These are phyloP conservation scores for Ramaria rubella DNA, from an alignment of 768 basidiomycete species.

Conservation along the genomic window DNA sequence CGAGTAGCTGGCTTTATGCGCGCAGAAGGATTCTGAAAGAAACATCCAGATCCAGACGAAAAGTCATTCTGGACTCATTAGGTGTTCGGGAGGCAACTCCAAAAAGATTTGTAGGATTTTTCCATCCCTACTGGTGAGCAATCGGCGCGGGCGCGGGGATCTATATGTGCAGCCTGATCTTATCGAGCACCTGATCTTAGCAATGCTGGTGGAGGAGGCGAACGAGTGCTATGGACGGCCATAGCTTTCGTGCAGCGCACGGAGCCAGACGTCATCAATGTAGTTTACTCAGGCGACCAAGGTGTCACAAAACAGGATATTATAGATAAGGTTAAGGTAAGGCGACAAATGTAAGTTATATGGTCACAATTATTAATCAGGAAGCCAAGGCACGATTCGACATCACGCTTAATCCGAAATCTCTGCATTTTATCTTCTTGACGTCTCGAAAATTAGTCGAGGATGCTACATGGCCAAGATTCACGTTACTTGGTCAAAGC, in stretches of 20 bases:
- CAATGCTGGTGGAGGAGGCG: slow-evolving; percentile 96
- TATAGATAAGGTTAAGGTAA: slow-evolving; percentile 72
- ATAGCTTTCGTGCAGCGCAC: slow-evolving; percentile 67
- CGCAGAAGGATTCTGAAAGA: neutral
- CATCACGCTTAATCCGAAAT: slow-evolving; percentile 57
- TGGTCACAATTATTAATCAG: neutral
- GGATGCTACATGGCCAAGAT: slow-evolving; percentile 77
- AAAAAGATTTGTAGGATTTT: slow-evolving; percentile 62
- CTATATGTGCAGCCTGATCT: neutral
- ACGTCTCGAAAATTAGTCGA: slow-evolving; percentile 64
- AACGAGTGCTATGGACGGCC: slow-evolving; percentile 92
- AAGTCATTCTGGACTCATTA: neutral
- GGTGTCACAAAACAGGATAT: slow-evolving; percentile 78
- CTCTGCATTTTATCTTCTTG: slow-evolving; percentile 80
- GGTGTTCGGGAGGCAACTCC: neutral
- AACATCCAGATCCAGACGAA: neutral
- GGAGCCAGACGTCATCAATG: slow-evolving; percentile 56
- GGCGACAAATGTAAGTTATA: slow-evolving; percentile 15
- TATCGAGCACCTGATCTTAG: slow-evolving; percentile 32
- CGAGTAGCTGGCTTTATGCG: neutral
- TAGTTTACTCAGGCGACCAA: slow-evolving; percentile 87
- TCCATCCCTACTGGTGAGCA: slow-evolving; percentile 89
- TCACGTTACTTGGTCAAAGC: slow-evolving; percentile 90
- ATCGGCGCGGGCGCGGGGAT: slow-evolving; percentile 29
- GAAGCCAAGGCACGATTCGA: slow-evolving; percentile 64